These are phyloP conservation scores for Lasiodiplodia citricola DNA, from an alignment of 2,329 filamentous ascomycete species.

Conservation along the genomic window DNA sequence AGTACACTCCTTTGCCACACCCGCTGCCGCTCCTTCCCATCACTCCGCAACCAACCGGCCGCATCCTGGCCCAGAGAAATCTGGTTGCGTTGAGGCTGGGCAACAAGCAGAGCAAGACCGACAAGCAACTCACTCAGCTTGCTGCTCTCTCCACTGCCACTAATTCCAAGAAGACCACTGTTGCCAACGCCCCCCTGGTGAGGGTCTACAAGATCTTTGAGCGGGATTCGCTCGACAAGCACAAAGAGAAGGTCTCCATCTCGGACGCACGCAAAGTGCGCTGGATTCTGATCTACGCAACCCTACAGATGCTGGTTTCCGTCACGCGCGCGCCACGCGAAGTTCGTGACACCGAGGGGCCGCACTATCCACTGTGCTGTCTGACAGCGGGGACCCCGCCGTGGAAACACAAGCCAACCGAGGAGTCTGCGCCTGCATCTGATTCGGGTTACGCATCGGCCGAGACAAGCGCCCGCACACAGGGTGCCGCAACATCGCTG, in stretches of 20 bases:
- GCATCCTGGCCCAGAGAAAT: conserved; percentile 40
- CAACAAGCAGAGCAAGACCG: conserved; percentile 49
- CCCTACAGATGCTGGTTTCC: conserved; percentile 72
- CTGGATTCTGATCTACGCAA: conserved; percentile 77
- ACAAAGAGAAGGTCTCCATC: conserved; percentile 63
- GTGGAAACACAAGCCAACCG: conserved; percentile 36
- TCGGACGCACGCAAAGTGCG: conserved; percentile 76
- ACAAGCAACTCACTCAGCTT: conserved; percentile 38
- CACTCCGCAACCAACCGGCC: conserved; percentile 30
- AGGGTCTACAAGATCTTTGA: conserved; percentile 74
- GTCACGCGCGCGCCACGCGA: conserved; percentile 67
- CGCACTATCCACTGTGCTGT: conserved; percentile 65
- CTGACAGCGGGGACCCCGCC: conserved; percentile 47
- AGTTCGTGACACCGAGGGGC: conserved; percentile 61
- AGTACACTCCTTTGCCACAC: conserved; percentile 65
- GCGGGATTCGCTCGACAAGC: conserved; percentile 52
- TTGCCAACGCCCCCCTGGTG: conserved; percentile 61
- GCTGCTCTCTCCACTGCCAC: conserved; percentile 52
- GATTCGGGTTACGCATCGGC: conserved; percentile 27
- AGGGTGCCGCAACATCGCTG: background rate
- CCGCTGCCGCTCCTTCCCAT: conserved; percentile 71
- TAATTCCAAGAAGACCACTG: conserved; percentile 46
- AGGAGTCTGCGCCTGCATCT: conserved; percentile 1
- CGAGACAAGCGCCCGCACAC: background rate
- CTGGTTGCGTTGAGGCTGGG: conserved; percentile 42